Percentiles rank a stretch among this genome's conserved stretches.
These are phyloP conservation scores for Talaromyces sp. DNA, from an alignment of 2,329 filamentous ascomycete species.

Conservation along the genomic window DNA sequence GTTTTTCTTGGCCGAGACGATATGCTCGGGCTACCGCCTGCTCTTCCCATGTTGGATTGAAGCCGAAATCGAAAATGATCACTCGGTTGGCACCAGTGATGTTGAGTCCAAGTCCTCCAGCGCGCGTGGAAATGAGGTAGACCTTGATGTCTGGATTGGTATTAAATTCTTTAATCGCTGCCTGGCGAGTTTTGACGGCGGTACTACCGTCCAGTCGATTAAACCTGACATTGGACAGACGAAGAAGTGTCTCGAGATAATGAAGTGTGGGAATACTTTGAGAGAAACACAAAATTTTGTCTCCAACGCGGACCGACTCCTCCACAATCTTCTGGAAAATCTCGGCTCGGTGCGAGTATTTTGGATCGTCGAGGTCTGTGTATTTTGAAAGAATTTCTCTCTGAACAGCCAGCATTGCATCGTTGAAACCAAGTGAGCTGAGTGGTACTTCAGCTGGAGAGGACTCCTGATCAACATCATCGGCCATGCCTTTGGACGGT, in stretches of 20 bases:
- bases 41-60: slow-evolving; percentile 74
- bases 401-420: slow-evolving; percentile 28
- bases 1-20: slow-evolving; percentile 74
- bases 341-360: slow-evolving; percentile 62
- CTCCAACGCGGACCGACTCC: slow-evolving; percentile 54
- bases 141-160: slow-evolving; percentile 46
- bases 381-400: slow-evolving; percentile 24
- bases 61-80: slow-evolving; percentile 77
- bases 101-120: slow-evolving; percentile 79
- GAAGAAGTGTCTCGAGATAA: slow-evolving; percentile 59
- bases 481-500: slow-evolving; percentile 11
- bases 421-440: slow-evolving; percentile 33
- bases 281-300: slow-evolving; percentile 78
- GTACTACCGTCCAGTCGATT: slow-evolving; percentile 66
- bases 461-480: slow-evolving; percentile 16
- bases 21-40: slow-evolving; percentile 85
- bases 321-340: slow-evolving; percentile 66
- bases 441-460: slow-evolving; percentile 20
- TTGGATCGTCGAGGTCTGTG: slow-evolving; percentile 35
- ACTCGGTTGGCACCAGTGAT: slow-evolving; percentile 79
- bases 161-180: slow-evolving; percentile 65
- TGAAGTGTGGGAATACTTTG: slow-evolving; percentile 65
- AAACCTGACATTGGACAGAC: slow-evolving; percentile 40
- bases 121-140: slow-evolving; percentile 76
- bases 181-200: slow-evolving; percentile 53